These are phyloP conservation scores for Pseudogymnoascus sp. DNA, from an alignment of 2,329 filamentous ascomycete species.

Conservation along the genomic window DNA sequence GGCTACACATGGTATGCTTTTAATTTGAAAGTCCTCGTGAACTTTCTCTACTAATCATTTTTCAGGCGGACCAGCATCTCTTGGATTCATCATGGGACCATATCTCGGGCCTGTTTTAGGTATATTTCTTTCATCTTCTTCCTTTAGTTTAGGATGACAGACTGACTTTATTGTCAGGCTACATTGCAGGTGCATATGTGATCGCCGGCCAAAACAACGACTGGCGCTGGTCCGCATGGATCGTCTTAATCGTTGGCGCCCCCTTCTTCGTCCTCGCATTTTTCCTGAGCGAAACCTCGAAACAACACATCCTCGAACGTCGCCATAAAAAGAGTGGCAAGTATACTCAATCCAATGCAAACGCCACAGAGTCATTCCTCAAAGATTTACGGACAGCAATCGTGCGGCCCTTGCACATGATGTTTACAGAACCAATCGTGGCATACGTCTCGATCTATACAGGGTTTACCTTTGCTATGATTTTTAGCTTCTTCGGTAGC, in stretches of 20 bases:
- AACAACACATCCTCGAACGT: slow-evolving; percentile 18
- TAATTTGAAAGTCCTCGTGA: neutral
- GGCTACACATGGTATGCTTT: slow-evolving; percentile 24
- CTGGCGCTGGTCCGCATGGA: slow-evolving; percentile 24
- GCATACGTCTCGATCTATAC: slow-evolving; percentile 41
- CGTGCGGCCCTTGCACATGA: slow-evolving; percentile 47
- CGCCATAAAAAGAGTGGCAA: slow-evolving; percentile 29
- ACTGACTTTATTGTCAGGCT: slow-evolving; percentile 14
- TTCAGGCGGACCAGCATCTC: slow-evolving; percentile 17
- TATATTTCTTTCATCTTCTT: neutral
- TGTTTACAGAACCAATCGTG: slow-evolving; percentile 50
- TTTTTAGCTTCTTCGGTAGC: slow-evolving; percentile 47
- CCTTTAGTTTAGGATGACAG: neutral
- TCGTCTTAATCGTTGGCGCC: slow-evolving; percentile 25
- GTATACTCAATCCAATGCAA: slow-evolving; percentile 15
- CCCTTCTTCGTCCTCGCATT: slow-evolving; percentile 32
- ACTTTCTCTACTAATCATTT: slow-evolving; percentile 22
- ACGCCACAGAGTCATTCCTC: slow-evolving; percentile 18
- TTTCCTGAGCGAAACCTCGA: slow-evolving; percentile 31
- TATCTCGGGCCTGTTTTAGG: slow-evolving; percentile 21
- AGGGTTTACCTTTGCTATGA: slow-evolving; percentile 42
- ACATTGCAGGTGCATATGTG: slow-evolving; percentile 23
- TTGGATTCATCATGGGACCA: slow-evolving; percentile 22
- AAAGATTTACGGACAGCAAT: slow-evolving; percentile 22
- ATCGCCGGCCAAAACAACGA: slow-evolving; percentile 26